Evolutionary conservation across 2,329 filamentous ascomycete species (phyloP).

Genomic region (Cladorrhinum sp.): DNA sequence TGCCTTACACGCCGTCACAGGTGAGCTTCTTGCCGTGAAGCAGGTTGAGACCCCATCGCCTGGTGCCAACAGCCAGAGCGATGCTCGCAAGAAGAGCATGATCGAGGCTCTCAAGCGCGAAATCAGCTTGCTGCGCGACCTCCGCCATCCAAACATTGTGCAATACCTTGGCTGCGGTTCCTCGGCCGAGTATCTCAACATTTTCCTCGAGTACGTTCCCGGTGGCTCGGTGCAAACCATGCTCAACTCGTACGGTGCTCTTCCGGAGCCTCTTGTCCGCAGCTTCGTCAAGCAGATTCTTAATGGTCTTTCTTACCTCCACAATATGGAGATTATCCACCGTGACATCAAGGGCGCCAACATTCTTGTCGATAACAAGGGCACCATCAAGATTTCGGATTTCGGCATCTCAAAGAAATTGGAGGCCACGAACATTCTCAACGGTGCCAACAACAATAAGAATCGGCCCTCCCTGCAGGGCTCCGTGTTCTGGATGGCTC

Average conservation of each 20-base stretch:
- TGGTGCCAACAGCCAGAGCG: conserved; percentile 73
- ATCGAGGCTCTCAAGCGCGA: conserved; percentile 95
- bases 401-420: conserved; percentile 99
- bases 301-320: conserved; percentile 86
- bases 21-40: conserved; percentile 96
- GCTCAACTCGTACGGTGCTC: conserved; percentile 95
- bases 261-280: conserved; percentile 87
- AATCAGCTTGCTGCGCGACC: conserved; percentile 87
- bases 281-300: conserved; percentile 97
- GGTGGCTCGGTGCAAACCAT: conserved; percentile 97
- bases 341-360: conserved; percentile 99
- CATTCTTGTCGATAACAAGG: conserved; percentile 98
- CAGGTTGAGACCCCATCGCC: conserved; percentile 88
- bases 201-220: conserved; percentile 99
- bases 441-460: conserved; percentile 63
- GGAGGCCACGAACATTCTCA: conserved; percentile 82
- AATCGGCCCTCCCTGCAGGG: conserved; percentile 82
- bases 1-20: conserved; percentile 90
- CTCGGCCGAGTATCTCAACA: conserved; percentile 88
- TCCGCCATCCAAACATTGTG: conserved; percentile 96
- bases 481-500: conserved; percentile 99
- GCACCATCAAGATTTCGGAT: conserved; percentile 98
- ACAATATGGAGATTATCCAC: conserved; percentile 94
- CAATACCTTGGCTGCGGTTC: conserved; percentile 96
- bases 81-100: conserved; percentile 95